Evolutionary conservation across 352 stramenopile genomes (phyloP), one percentile per base, ranked within the genome.

Genomic region (Phytophthora podocarpi): DNA sequence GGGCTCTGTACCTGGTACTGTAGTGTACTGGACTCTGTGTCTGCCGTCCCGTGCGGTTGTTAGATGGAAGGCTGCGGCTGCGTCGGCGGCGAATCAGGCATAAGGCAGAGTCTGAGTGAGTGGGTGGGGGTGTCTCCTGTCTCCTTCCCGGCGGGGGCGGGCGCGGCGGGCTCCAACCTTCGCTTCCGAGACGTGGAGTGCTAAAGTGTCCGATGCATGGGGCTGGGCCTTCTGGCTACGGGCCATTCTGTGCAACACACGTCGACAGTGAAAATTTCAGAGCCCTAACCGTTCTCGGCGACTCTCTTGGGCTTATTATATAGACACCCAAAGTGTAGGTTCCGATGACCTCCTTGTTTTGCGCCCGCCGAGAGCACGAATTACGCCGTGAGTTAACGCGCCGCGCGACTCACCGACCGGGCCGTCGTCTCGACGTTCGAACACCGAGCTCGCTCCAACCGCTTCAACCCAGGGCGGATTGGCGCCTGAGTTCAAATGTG

Each of bases 201-300:
- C 47, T 21, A 51, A 60, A 61, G 54, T 70, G 54, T 4, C 36
- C 16, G 4, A 16, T 23, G 18, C 27, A n/a, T n/a, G n/a, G n/a
- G n/a, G n/a, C n/a, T n/a, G n/a, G 21, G 24, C 43, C 52, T 51
- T 53, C 51, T 64, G 51, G 52, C 60, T 64, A 53, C 52, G 34
- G 59, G 27, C 59, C 61, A 28, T 60, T 55, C 64, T 67, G 64
- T 68, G 58, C 64, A 67, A 67, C 64, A 57, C 52, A 55, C 41
- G 58, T 58, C 64, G 61, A 45, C 59, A 37, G 43, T 61, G 65
- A 90, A 90, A 90, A 67, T 90, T 90, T 90, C 78, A 82, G 24
- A 83, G 46, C 78, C 80, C 80, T 88, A 90, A 68, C 68, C 77
- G 37, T 71, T 62, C 34, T 59, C n/a, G 20, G 16, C n/a, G 35